Evolutionary conservation across 2,329 filamentous ascomycete genomes (phyloP), one percentile per base, ranked within the genome.

Genomic region (Talaromyces sp.): DNA sequence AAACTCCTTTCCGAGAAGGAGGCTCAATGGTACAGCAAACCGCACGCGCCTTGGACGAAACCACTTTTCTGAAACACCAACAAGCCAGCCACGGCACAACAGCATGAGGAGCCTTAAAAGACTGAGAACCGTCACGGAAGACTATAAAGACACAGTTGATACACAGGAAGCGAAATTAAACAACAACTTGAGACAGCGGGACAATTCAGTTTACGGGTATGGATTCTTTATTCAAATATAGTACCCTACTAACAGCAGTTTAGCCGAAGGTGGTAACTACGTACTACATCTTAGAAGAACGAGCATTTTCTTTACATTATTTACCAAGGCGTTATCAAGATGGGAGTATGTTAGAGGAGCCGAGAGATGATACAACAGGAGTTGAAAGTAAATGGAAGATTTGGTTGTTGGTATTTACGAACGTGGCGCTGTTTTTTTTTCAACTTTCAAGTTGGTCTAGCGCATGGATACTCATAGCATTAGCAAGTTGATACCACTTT

Each of bases 161-260:
- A 56, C 56, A 59, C 53, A 44, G 19, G 49, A 49, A 27, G 57
- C 19, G 27, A 56, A 36, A 22, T n/a, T n/a, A 42, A 32, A 32
- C 15, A 25, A 19, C 30, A 4, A 13, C 30, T 11, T 52, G 17
- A 52, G 19, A 15, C 56, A 13, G 11, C n/a, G 22, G 8, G 51
- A 51, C 15, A 58, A n/a, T 53, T 33, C 52, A 9, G 55, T 59
- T 51, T 59, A 59, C 27, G 53, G 56, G 60, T 62, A 62, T 30
- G 22, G 25, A 7, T 47, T 44, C n/a, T 13, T 30, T n/a, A 28
- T 4, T 13, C 15, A 30, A 17, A 53, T 30, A 13, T 53, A 53
- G 27, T 8, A 9, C 1, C 28, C 10, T 27, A 33, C 55, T 56
- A 28, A 56, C 33, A 39, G 36, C 3, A 56, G 15, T 44, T 44